A percentile compares a stretch with the other conserved stretches of the same genome.
Conservation (phyloP, 257 asterid genomes). For the Datura wrightii region DNA sequence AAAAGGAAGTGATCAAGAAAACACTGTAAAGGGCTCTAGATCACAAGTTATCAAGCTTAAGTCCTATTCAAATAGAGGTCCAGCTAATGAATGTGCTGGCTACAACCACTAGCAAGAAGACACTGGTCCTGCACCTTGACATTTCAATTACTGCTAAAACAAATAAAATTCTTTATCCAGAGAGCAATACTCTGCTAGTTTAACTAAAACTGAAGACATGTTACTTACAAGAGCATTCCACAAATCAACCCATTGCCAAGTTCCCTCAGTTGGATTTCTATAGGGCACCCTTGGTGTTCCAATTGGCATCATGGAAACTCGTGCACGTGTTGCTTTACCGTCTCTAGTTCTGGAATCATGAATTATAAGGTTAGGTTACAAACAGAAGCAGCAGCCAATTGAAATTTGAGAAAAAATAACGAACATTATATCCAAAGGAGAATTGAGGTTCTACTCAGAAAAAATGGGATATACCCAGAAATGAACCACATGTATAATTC, state of each 20-base stretch:
- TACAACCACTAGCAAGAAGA: not conserved
- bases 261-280: conserved; percentile 70
- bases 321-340: conserved; percentile 60
- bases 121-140: not conserved
- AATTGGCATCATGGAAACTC: conserved; percentile 88
- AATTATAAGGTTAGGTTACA: conserved; percentile 29
- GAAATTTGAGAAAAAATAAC: not conserved
- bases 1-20: not conserved
- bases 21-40: conserved; percentile 20
- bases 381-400: conserved; percentile 11
- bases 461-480: not conserved
- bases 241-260: conserved; percentile 94
- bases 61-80: not conserved
- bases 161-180: not conserved
- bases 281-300: conserved; percentile 93
- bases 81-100: not conserved
- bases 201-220: not conserved
- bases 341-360: conserved; percentile 46
- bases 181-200: not conserved
- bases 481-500: not conserved
- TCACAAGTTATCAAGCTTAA: conserved; percentile 7
- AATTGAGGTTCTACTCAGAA: not conserved
- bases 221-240: conserved; percentile 97
- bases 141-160: not conserved
- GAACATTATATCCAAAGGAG: not conserved